Base-by-base conservation (phyloP, 2,329 filamentous ascomycete species). In the Epicoccum nigrum region DNA sequence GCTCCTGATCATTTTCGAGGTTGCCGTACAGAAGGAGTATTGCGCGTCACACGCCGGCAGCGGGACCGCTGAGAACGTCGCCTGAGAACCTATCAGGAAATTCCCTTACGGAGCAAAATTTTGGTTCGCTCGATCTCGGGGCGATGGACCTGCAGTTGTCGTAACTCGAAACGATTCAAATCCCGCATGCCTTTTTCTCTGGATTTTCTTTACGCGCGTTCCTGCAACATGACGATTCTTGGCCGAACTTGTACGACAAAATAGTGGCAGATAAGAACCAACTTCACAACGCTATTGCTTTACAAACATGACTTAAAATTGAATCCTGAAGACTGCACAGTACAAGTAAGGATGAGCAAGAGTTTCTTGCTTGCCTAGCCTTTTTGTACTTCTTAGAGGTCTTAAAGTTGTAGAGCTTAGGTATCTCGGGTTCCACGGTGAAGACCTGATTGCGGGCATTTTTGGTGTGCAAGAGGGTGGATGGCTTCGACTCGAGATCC, bases 1-100 rank as follows among this genome's bases (percentile, higher is more conserved):
- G 34, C 43, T 40, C 42, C 42, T 45, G 35, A 46, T 40, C 53
- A 35, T 52, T 31, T 54, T 51, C 45, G 38, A 45, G n/a, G 40
- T 51, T 39, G 48, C 51, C 23, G 40, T 30, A 50, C 41, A 34
- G 23, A 30, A 51, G 19, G 4, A 15, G 21, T 39, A 23, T 51
- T 51, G 38, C 55, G 47, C 20, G 48, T 58, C 34, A 47, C 9
- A 21, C 23, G 16, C 25, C 49, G 21, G 40, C 34, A 39, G 34
- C 50, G 42, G 38, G 21, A 38, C 38, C 50, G 46, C 33, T 50
- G 41, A 39, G 27, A 39, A 28, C 19, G 32, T 28, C 28, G 16
- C n/a, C n/a, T n/a, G 19, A 2, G 28, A 23, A 23, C 43, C 43
- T 34, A 52, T 52, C 25, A 30, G 23, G 33, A 39, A 7, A n/a